These are phyloP conservation scores for Niebla homalea DNA, from an alignment of 495 filamentous ascomycete species.

Conservation along the genomic window DNA sequence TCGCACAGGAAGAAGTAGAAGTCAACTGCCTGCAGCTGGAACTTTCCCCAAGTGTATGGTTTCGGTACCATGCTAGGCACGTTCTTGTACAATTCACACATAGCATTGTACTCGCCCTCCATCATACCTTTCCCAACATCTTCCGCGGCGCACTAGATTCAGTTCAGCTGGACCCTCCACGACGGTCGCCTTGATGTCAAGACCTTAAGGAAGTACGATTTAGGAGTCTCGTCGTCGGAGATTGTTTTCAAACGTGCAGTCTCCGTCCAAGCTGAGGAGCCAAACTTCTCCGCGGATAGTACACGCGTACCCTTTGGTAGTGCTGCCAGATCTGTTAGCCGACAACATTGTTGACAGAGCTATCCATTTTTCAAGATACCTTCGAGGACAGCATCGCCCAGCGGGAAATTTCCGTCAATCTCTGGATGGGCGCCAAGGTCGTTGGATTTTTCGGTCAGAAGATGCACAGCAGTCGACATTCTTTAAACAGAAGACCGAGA, in stretches of 20 bases:
- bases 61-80: constrained; percentile 30
- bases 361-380: constrained; percentile 5
- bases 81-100: constrained; percentile 27
- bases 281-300: constrained; percentile 12
- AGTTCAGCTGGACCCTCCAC: neutral
- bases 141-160: constrained; percentile 8
- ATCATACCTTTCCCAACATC: constrained; percentile 23
- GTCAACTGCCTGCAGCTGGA: constrained; percentile 15
- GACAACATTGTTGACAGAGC: neutral
- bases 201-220: constrained; percentile 28
- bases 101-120: constrained; percentile 33
- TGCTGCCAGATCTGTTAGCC: constrained; percentile 3
- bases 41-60: constrained; percentile 34
- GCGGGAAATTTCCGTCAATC: constrained; percentile 17
- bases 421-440: constrained; percentile 5
- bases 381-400: constrained; percentile 15
- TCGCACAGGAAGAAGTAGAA: constrained; percentile 35
- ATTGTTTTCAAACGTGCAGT: constrained; percentile 15
- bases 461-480: neutral
- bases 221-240: constrained; percentile 16
- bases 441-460: neutral
- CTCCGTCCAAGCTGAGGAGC: constrained; percentile 19
- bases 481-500: neutral
- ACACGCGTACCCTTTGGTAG: constrained; percentile 18
- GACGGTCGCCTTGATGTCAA: neutral